These are phyloP conservation scores for Stenocarpella maydis DNA, from an alignment of 2,329 filamentous ascomycete genomes.

Conservation along the genomic window DNA sequence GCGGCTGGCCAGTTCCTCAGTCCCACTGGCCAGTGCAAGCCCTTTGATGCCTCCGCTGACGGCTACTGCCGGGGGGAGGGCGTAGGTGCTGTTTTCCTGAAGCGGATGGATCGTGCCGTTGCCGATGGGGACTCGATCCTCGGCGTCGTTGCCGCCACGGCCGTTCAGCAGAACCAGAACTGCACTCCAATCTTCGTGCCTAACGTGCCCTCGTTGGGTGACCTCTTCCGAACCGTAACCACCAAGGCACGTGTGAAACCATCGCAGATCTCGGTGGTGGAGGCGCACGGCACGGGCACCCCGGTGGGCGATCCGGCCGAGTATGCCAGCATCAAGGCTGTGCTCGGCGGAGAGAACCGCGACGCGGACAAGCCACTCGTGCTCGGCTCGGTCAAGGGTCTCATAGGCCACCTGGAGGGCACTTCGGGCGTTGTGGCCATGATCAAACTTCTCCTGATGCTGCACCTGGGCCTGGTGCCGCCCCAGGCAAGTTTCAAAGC, in stretches of 20 bases:
- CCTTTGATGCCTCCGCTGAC: conserved; percentile 46
- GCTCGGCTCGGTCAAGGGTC: conserved; percentile 27
- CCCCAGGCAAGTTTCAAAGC: conserved; percentile 45
- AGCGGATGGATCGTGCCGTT: conserved; percentile 55
- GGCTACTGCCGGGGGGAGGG: conserved; percentile 64
- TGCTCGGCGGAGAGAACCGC: conserved; percentile 38
- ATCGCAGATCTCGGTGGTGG: conserved; percentile 42
- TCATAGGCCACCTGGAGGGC: conserved; percentile 20
- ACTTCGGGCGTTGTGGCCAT: conserved; percentile 34
- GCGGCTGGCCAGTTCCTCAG: conserved; percentile 44
- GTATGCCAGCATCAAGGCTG: conserved; percentile 44
- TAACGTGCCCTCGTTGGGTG: conserved; percentile 38
- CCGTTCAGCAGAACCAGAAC: conserved; percentile 52
- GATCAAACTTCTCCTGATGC: conserved; percentile 46
- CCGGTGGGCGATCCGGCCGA: conserved; percentile 48
- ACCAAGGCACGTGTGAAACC: conserved; percentile 37
- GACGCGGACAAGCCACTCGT: neutral
- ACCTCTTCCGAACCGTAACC: conserved; percentile 44
- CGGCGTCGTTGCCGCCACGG: conserved; percentile 49
- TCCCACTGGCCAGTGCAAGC: conserved; percentile 43
- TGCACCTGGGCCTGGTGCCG: conserved; percentile 41
- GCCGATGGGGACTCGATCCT: conserved; percentile 55
- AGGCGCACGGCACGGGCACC: conserved; percentile 55
- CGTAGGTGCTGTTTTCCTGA: conserved; percentile 53
- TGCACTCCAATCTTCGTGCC: conserved; percentile 41